phyloP scores from a whole-genome alignment of 495 filamentous ascomycete species.

The Penicillium paxilli region DNA sequence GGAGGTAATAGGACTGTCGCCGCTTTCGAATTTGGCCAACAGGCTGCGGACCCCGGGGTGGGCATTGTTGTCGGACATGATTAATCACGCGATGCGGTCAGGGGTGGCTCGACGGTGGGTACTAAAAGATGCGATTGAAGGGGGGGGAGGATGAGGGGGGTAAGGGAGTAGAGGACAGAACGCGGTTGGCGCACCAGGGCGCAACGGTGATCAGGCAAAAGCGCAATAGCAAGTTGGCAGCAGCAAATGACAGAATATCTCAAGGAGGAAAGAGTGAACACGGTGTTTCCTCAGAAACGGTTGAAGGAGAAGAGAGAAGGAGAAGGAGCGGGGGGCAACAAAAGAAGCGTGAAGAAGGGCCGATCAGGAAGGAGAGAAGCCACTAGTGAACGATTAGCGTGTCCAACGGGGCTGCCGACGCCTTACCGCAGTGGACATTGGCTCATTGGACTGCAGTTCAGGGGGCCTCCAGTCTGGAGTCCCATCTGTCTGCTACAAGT shows the following conservation, averaged over 20 bases:
- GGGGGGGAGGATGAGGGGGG: conserved; percentile 5
- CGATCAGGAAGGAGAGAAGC: conserved; percentile 17
- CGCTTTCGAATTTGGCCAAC: conserved; percentile 85
- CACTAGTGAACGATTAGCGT: conserved; percentile 27
- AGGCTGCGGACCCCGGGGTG: conserved; percentile 66
- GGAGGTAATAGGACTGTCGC: conserved; percentile 50
- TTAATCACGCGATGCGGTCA: conserved; percentile 13
- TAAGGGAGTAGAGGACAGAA: not conserved
- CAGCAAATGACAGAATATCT: not conserved
- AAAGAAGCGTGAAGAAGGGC: conserved; percentile 25
- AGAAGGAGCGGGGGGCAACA: too few relatives aligned
- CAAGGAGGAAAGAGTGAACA: conserved; percentile 11
- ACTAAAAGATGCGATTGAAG: conserved; percentile 11
- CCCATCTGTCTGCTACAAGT: conserved; percentile 9
- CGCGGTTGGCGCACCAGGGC: conserved; percentile 16
- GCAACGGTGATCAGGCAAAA: not conserved
- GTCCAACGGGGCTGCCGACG: conserved; percentile 18
- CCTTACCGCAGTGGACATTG: conserved; percentile 4
- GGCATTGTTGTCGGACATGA: conserved; percentile 51
- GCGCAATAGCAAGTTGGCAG: not conserved
- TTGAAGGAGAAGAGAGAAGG: conserved; percentile 12
- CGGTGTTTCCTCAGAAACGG: conserved; percentile 15
- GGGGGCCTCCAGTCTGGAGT: not conserved
- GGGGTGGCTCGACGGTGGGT: conserved; percentile 5
- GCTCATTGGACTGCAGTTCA: not conserved